Evolutionary conservation across 2,329 filamentous ascomycete species (phyloP).

Genomic region (Laburnicola sp.): DNA sequence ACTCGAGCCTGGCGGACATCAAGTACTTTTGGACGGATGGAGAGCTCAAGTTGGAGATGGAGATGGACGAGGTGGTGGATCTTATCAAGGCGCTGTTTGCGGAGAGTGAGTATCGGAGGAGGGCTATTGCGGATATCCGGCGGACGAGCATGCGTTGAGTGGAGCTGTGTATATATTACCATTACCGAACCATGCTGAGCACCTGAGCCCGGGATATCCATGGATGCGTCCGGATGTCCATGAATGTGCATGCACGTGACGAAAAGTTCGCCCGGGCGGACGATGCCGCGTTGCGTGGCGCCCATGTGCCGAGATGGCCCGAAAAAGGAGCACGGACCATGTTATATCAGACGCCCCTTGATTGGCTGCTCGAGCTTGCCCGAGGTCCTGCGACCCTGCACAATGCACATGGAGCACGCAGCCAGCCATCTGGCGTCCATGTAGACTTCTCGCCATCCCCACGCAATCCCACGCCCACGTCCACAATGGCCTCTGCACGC

Average conservation of each 20-base stretch:
- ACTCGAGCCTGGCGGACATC: constrained; percentile 66
- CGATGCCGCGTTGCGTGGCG: constrained; percentile 2
- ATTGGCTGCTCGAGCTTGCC: constrained; percentile 12
- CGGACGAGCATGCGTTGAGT: constrained; percentile 25
- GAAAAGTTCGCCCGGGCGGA: not conserved
- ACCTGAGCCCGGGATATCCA: too few species aligned
- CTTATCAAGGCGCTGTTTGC: constrained; percentile 67
- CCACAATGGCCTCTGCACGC: constrained; percentile 45
- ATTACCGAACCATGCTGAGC: too few species aligned
- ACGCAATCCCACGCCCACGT: constrained; percentile 26
- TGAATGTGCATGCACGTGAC: not conserved
- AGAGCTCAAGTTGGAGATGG: constrained; percentile 65
- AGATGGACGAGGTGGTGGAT: constrained; percentile 63
- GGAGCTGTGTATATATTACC: too few species aligned
- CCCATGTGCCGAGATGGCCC: constrained; percentile 12
- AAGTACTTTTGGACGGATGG: constrained; percentile 67
- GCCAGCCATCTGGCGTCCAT: too few species aligned
- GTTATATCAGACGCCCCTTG: not conserved
- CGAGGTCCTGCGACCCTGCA: too few species aligned
- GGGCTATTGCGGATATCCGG: constrained; percentile 61
- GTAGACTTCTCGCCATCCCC: constrained; percentile 16
- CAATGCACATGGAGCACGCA: constrained; percentile 13
- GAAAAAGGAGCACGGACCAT: constrained; percentile 8
- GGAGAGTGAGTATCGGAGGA: constrained; percentile 61
- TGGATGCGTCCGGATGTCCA: constrained; percentile 25